phyloP scores from a whole-genome alignment of 2,329 filamentous ascomycete species.

The Cercospora sojina region DNA sequence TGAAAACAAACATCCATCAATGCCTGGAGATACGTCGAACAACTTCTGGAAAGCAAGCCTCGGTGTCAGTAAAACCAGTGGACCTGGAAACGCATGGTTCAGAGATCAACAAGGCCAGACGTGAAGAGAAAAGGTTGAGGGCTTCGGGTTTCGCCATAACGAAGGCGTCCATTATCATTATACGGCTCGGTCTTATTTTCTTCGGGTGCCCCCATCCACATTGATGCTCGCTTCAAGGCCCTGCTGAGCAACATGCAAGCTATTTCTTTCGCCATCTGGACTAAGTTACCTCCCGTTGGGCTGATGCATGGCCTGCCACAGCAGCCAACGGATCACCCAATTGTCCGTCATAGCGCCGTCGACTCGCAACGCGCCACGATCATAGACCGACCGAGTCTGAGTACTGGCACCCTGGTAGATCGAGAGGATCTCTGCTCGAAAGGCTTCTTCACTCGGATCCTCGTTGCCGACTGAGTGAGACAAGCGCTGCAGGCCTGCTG shows the following conservation, averaged over 20 bases:
- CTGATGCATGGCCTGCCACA: constrained; percentile 42
- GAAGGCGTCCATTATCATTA: neutral
- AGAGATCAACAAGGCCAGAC: constrained; percentile 22
- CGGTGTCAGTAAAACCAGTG: constrained; percentile 19
- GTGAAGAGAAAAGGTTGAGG: constrained; percentile 7
- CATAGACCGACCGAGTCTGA: constrained; percentile 41
- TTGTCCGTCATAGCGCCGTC: constrained; percentile 43
- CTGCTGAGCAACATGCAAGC: neutral
- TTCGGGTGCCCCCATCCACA: neutral
- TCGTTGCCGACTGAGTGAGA: neutral
- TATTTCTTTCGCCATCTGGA: neutral
- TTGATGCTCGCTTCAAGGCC: neutral
- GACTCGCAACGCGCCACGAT: constrained; percentile 40
- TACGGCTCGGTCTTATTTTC: neutral
- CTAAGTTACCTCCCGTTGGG: constrained; percentile 18
- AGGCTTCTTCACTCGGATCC: constrained; percentile 42
- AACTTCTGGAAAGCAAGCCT: constrained; percentile 21
- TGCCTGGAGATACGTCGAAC: constrained; percentile 12
- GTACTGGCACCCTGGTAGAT: constrained; percentile 41
- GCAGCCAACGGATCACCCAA: constrained; percentile 49
- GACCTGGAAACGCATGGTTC: constrained; percentile 24
- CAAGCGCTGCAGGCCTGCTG: constrained; percentile 7
- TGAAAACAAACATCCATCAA: constrained; percentile 21
- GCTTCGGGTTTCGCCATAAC: neutral
- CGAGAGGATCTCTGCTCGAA: constrained; percentile 42